Evolutionary conservation across 805 yeast species (phyloP).

Genomic region (Barnettozyma botsteinii): DNA sequence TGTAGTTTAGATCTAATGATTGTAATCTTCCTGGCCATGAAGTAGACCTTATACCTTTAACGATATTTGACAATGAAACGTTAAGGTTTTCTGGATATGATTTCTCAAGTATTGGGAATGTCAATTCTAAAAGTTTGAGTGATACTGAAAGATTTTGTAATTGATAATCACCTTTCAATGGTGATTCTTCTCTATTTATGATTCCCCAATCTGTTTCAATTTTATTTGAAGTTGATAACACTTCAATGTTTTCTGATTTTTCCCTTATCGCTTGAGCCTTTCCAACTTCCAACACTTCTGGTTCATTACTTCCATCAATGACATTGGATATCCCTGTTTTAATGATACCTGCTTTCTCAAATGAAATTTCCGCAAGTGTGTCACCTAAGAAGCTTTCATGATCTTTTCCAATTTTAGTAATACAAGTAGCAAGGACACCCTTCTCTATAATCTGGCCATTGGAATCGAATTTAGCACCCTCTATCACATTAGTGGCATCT

Average conservation of each 20-base stretch:
- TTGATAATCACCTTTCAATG: conserved; percentile 72
- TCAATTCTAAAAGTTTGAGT: conserved; percentile 43
- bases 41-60: conserved; percentile 48
- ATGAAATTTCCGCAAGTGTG: conserved; percentile 59
- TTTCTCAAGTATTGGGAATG: conserved; percentile 23
- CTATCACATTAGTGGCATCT: conserved; percentile 82
- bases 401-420: conserved; percentile 82
- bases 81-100: conserved; percentile 19
- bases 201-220: conserved; percentile 29
- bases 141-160: conserved; percentile 64
- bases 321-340: conserved; percentile 52
- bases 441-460: conserved; percentile 7
- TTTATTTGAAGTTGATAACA: conserved; percentile 9
- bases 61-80: conserved; percentile 33
- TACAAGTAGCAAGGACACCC: conserved; percentile 58
- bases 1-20: conserved; percentile 28
- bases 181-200: conserved; percentile 34
- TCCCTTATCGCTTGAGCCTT: conserved; percentile 29
- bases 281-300: conserved; percentile 45
- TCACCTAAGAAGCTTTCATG: conserved; percentile 75
- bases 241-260: conserved; percentile 26
- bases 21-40: conserved; percentile 91
- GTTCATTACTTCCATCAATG: conserved; percentile 62
- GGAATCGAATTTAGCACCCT: conserved; percentile 18
- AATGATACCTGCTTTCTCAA: conserved; percentile 83